These are phyloP conservation scores for Syncephalastrum racemosum DNA, from an alignment of 371 early-diverging fungal species.

Conservation along the genomic window DNA sequence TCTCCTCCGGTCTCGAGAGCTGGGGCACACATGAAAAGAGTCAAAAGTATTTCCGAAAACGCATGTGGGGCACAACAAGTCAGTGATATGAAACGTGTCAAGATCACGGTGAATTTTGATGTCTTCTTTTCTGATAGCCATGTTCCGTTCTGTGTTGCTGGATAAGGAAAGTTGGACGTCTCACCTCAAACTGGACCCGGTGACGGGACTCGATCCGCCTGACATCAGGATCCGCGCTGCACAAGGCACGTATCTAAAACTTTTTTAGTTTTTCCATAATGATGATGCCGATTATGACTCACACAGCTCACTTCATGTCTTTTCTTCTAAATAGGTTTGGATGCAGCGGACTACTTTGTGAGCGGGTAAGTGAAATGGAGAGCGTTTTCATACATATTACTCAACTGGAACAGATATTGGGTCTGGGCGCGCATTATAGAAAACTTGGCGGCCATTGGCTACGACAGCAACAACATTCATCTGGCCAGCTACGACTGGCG, in stretches of 20 bases:
- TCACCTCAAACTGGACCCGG: conserved; percentile 80
- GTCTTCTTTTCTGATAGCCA: conserved; percentile 40
- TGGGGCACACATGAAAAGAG: conserved; percentile 83
- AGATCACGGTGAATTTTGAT: background rate
- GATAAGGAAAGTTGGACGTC: conserved; percentile 88
- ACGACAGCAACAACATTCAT: conserved; percentile 86
- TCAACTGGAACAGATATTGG: conserved; percentile 65
- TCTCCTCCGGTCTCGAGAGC: conserved; percentile 88
- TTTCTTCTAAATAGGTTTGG: conserved; percentile 56
- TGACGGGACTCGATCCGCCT: conserved; percentile 87
- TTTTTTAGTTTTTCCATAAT: background rate
- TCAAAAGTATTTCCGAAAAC: conserved; percentile 81
- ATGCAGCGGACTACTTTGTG: conserved; percentile 94
- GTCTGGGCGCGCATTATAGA: conserved; percentile 88
- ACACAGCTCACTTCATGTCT: background rate
- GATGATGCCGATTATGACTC: background rate
- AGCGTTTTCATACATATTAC: conserved; percentile 4
- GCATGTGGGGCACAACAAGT: conserved; percentile 91
- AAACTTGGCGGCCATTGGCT: conserved; percentile 86
- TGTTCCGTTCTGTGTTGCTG: conserved; percentile 78
- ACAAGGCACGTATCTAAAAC: conserved; percentile 48
- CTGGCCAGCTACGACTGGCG: conserved; percentile 96
- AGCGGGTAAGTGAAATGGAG: conserved; percentile 58
- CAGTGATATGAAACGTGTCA: conserved; percentile 14
- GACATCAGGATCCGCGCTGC: conserved; percentile 85